These are phyloP conservation scores for Thielaviopsis populi DNA, from an alignment of 2,329 filamentous ascomycete genomes.

Conservation along the genomic window DNA sequence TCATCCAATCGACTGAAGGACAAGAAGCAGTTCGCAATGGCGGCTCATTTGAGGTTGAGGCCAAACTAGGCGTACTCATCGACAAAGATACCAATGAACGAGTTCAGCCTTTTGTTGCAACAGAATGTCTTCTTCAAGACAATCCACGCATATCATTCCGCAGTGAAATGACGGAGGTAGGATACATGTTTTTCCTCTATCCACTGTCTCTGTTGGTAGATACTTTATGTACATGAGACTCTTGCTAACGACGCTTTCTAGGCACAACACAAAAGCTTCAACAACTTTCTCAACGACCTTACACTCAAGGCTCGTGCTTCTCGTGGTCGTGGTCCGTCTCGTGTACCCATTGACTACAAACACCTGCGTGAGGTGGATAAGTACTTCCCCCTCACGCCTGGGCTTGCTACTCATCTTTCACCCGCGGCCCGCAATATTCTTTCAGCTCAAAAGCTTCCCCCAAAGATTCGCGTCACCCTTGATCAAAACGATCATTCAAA, in stretches of 20 bases:
- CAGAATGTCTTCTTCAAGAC: slow-evolving; percentile 54
- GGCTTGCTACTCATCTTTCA: slow-evolving; percentile 30
- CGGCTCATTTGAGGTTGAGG: slow-evolving; percentile 81
- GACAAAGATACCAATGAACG: slow-evolving; percentile 56
- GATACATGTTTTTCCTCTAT: slow-evolving; percentile 20
- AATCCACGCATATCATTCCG: slow-evolving; percentile 53
- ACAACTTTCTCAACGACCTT: slow-evolving; percentile 64
- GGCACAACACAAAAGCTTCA: slow-evolving; percentile 69
- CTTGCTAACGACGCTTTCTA: slow-evolving; percentile 23
- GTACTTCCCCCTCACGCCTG: slow-evolving; percentile 60
- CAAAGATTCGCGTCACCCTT: slow-evolving; percentile 59
- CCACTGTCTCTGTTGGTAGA: neutral
- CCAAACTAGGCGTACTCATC: slow-evolving; percentile 73
- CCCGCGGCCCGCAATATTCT: slow-evolving; percentile 1
- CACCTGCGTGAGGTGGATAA: slow-evolving; percentile 72
- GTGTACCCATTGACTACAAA: slow-evolving; percentile 59
- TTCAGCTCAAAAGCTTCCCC: slow-evolving; percentile 25
- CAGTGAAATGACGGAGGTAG: slow-evolving; percentile 80
- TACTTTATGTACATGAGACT: neutral
- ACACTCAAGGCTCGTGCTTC: slow-evolving; percentile 26
- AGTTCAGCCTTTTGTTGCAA: slow-evolving; percentile 49
- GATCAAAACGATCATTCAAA: slow-evolving; percentile 48
- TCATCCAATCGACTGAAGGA: slow-evolving; percentile 52
- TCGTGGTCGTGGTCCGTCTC: slow-evolving; percentile 22
- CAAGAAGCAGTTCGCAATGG: slow-evolving; percentile 47